Percentiles rank a stretch among this genome's conserved stretches.
Evolutionary conservation across 768 basidiomycete genomes (phyloP).

Genomic region (Podaxis sp.): DNA sequence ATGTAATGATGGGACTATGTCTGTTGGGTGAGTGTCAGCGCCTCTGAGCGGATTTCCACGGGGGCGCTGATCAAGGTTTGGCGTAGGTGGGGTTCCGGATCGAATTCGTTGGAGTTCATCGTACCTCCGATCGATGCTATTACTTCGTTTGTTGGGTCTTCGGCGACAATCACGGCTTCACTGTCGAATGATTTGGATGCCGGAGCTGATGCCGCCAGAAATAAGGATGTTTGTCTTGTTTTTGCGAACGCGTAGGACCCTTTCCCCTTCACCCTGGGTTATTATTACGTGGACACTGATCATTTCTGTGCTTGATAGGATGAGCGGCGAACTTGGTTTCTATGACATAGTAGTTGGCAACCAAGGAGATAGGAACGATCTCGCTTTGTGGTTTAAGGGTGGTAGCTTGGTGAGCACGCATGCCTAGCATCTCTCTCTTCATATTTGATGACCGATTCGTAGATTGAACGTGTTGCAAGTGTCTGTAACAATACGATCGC

Average conservation of each 20-base stretch:
- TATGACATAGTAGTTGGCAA: constrained; percentile 66
- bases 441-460: constrained; percentile 30
- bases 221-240: constrained; percentile 59
- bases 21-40: constrained; percentile 50
- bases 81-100: constrained; percentile 50
- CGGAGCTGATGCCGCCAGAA: constrained; percentile 39
- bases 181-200: constrained; percentile 42
- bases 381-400: constrained; percentile 58
- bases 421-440: not conserved
- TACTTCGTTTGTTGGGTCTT: constrained; percentile 35
- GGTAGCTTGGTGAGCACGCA: constrained; percentile 40
- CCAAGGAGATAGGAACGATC: constrained; percentile 57
- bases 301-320: constrained; percentile 32
- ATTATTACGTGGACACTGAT: constrained; percentile 21
- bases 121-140: constrained; percentile 50
- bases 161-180: constrained; percentile 41
- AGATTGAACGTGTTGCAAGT: constrained; percentile 59
- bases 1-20: constrained; percentile 60
- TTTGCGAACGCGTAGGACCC: constrained; percentile 54
- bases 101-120: constrained; percentile 44
- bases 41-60: not conserved
- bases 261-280: not conserved
- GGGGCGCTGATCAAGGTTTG: not conserved
- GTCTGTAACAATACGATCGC: constrained; percentile 79
- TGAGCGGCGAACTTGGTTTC: constrained; percentile 52